Conservation (phyloP, 768 basidiomycete species). For the Rhizopogon salebrosus region DNA sequence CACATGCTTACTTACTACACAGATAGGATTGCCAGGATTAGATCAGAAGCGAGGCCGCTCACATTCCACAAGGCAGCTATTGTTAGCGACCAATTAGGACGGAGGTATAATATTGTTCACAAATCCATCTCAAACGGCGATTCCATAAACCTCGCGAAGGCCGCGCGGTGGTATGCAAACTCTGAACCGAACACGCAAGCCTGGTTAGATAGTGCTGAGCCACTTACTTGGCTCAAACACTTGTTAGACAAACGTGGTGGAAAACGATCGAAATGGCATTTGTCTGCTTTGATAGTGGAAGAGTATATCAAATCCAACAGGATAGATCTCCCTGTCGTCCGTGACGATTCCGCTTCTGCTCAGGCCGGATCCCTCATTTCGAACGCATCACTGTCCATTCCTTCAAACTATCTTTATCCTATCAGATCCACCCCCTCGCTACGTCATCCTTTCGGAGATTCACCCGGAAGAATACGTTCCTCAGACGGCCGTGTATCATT, state of each 20-base stretch:
- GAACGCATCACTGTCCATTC: slow-evolving; percentile 1
- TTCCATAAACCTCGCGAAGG: slow-evolving; percentile 41
- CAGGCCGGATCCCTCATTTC: slow-evolving; percentile 3
- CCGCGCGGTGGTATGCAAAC: slow-evolving; percentile 57
- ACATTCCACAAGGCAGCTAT: slow-evolving; percentile 62
- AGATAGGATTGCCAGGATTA: slow-evolving; percentile 60
- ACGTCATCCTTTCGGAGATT: slow-evolving; percentile 34
- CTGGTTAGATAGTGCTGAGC: slow-evolving; percentile 61
- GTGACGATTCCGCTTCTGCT: slow-evolving; percentile 30
- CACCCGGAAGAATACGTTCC: slow-evolving; percentile 33
- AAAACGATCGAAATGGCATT: slow-evolving; percentile 49
- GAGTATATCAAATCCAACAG: slow-evolving; percentile 50
- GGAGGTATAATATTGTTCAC: slow-evolving; percentile 59
- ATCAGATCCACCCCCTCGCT: slow-evolving; percentile 26
- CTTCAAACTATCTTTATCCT: slow-evolving; percentile 5
- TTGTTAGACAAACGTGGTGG: slow-evolving; percentile 42
- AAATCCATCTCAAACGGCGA: slow-evolving; percentile 27
- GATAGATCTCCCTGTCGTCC: slow-evolving; percentile 36
- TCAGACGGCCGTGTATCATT: slow-evolving; percentile 52
- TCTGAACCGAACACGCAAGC: slow-evolving; percentile 42
- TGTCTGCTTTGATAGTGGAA: slow-evolving; percentile 67
- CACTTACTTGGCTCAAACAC: slow-evolving; percentile 71
- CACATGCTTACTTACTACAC: not conserved
- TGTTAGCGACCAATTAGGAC: slow-evolving; percentile 56
- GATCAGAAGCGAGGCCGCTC: slow-evolving; percentile 40